A percentile compares a stretch with the other conserved stretches of the same genome.
Conservation (phyloP, 1,284 basidiomycete genomes). For the Ganoderma boninense region DNA sequence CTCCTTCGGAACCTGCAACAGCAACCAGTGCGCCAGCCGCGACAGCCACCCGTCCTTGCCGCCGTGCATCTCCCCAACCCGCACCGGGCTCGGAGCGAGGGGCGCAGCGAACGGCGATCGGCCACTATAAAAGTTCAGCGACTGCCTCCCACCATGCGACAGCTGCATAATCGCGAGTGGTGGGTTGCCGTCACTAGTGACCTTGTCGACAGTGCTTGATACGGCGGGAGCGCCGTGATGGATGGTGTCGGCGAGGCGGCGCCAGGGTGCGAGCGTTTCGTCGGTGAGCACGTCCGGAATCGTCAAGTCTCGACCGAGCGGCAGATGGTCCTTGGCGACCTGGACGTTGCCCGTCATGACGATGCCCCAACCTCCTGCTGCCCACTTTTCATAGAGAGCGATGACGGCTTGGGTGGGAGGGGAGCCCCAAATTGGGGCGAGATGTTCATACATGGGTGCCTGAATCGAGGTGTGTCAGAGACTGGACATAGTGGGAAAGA, state of each 20-base stretch:
- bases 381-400: conserved; percentile 82
- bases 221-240: conserved; percentile 44
- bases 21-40: conserved; percentile 52
- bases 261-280: conserved; percentile 59
- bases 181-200: not conserved
- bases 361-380: conserved; percentile 85
- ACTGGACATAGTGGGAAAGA: not conserved
- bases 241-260: conserved; percentile 57
- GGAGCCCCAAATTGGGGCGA: conserved; percentile 74
- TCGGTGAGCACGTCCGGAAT: conserved; percentile 59
- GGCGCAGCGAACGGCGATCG: conserved; percentile 67
- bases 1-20: conserved; percentile 72
- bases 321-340: conserved; percentile 75
- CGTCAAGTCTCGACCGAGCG: conserved; percentile 83
- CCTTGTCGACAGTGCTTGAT: conserved; percentile 8
- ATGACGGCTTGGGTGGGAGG: conserved; percentile 73
- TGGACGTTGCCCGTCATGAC: conserved; percentile 92
- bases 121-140: conserved; percentile 76
- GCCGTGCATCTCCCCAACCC: conserved; percentile 49
- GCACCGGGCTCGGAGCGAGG: conserved; percentile 77
- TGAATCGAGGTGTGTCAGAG: conserved; percentile 44
- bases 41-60: conserved; percentile 39
- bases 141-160: conserved; percentile 89
- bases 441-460: conserved; percentile 87
- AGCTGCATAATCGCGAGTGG: conserved; percentile 82